Conservation (phyloP, 306 rosid genomes). For the Prunus salicina region DNA sequence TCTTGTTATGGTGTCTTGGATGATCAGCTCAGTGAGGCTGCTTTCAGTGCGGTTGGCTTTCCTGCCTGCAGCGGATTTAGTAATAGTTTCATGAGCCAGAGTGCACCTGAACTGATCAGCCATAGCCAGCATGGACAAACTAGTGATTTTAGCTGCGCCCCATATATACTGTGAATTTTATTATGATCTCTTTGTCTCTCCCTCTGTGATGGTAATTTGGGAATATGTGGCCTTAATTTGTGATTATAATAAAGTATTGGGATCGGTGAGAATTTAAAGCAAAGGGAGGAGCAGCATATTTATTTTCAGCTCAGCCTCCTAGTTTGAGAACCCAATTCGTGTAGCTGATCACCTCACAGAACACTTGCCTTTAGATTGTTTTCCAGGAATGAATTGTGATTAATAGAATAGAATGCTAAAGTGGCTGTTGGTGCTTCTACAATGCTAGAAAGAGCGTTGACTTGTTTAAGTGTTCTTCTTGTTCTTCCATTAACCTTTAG, state of each 20-base stretch:
- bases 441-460: too few relatives aligned
- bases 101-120: conserved; percentile 35
- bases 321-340: too few relatives aligned
- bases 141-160: conserved; percentile 56
- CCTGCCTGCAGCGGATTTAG: conserved; percentile 42
- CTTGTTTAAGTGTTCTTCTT: too few relatives aligned
- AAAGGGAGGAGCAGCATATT: too few relatives aligned
- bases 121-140: conserved; percentile 40
- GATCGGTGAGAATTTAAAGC: not conserved
- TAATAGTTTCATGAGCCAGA: conserved; percentile 36
- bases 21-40: conserved; percentile 31
- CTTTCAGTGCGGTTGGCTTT: conserved; percentile 32
- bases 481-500: too few relatives aligned
- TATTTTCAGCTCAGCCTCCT: too few relatives aligned
- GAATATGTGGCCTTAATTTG: not conserved
- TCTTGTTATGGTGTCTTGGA: conserved; percentile 23
- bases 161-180: conserved; percentile 39
- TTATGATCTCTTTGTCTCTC: not conserved
- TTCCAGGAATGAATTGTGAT: too few relatives aligned
- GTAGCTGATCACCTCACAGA: too few relatives aligned
- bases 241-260: not conserved
- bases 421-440: too few relatives aligned
- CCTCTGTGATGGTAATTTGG: not conserved
- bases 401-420: too few relatives aligned
- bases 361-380: too few relatives aligned